Base-by-base conservation (phyloP, 2,329 filamentous ascomycete species). In the Pseudogymnoascus sp. region DNA sequence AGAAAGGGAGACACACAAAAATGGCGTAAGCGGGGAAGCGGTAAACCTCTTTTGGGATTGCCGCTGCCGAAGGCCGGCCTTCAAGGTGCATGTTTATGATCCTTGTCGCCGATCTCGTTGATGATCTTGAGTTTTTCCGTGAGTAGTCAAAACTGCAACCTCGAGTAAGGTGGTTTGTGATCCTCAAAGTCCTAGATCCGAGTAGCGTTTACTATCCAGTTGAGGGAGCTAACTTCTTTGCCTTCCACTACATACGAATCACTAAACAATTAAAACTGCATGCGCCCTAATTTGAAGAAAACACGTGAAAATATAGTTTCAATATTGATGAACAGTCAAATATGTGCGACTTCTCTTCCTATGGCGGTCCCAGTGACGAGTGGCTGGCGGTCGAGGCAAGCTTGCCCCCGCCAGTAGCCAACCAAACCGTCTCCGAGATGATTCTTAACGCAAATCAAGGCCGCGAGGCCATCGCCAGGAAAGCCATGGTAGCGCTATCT, bases 321-420 rank as follows among this genome's bases (percentile, higher is more conserved):
- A 39, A 3, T 39, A 60, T 16, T 39, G 8, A 60, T 10, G 12
- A 21, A 29, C 58, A 55, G 12, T 19, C 41, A 55, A 62, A 45
- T 10, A 75, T 74, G 71, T 68, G 69, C 37, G 73, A 75, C 58
- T 77, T 75, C 65, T 74, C 77, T 0, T 62, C 70, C 63, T 81
- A 79, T 63, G 76, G 74, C 21, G 71, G 69, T 1, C 72, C 74
- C 5, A 77, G 74, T 62, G 69, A 73, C 2, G 78, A 80, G 68
- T 81, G 79, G 80, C 64, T 75, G 2, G 76, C 73, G 0, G 65
- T 78, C 0, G 74, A 76, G 62, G 49, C 49, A 33, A 4, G n/a
- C 29, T 14, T 55, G 49, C 49, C 49, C 26, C 11, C 16, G n/a
- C 49, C 49, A 33, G 29, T 14, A 33, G n/a, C 49, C 49, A 55